A percentile compares a stretch with the other conserved stretches of the same genome.
Conservation (phyloP, 2,329 filamentous ascomycete species). For the Lecanicillium sp. region DNA sequence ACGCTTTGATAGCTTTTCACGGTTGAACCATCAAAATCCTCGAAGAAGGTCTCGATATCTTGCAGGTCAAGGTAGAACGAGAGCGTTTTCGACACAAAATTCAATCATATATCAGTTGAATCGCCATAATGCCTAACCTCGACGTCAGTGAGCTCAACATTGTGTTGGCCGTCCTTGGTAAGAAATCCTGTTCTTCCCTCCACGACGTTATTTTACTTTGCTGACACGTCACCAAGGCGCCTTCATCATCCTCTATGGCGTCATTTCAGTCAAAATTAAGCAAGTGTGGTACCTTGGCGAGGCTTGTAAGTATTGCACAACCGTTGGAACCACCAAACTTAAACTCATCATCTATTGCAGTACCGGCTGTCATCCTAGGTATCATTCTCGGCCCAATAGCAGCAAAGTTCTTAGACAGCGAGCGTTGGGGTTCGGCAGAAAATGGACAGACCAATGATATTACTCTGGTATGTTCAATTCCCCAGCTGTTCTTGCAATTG, state of each 20-base stretch:
- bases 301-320: conserved; percentile 31
- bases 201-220: background rate
- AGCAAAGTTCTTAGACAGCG: conserved; percentile 41
- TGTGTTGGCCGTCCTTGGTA: conserved; percentile 37
- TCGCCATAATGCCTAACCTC: conserved; percentile 18
- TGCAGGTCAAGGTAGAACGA: conserved; percentile 1
- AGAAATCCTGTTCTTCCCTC: conserved; percentile 7
- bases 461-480: conserved; percentile 27
- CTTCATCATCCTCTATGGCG: conserved; percentile 39
- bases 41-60: background rate
- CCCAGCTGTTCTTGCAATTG: background rate
- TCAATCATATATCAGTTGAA: background rate
- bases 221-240: conserved; percentile 23
- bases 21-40: background rate
- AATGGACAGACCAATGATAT: conserved; percentile 24
- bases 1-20: background rate
- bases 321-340: background rate
- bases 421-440: conserved; percentile 28
- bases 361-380: conserved; percentile 46
- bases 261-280: conserved; percentile 45
- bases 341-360: conserved; percentile 20
- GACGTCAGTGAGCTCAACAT: conserved; percentile 44
- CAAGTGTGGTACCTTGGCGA: conserved; percentile 45
- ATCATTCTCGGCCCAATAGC: conserved; percentile 45
- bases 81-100: background rate